Evolutionary conservation across 345 rosid genomes (phyloP), one percentile per base, ranked within the genome.

Genomic region (Abelmoschus esculentus): DNA sequence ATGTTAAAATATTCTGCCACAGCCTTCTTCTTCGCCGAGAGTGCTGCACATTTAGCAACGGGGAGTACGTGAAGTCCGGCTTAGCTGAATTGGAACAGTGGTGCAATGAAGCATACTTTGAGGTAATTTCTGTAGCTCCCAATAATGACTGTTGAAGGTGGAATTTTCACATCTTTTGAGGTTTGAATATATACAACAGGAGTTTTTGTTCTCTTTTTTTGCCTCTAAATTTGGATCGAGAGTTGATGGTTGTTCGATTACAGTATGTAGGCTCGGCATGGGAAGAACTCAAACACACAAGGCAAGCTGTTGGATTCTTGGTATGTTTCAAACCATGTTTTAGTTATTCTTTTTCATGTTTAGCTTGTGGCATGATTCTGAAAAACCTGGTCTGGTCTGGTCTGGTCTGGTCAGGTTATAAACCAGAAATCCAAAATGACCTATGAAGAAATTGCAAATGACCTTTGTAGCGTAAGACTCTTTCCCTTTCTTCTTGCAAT

Each of bases 281-380:
- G 96, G 90, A 87, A 79, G 96, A 93, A 79, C 88, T 93, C 69
- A 90, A 82, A 77, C 92, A 87, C 81, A 87, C 90, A 57, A 87
- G 90, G 76, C 92, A 93, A 68, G 92, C 90, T 68, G 86, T 89
- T 58, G 82, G 85, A 40, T 86, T 93, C 82, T 83, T 93, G 93
- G 97, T 93, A 79, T 40, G 86, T 77, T 38, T 38, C 42, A 7
- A 6, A 38, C 42, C 2, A 2, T 7, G 42, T 38, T 38, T 38
- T 38, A 38, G 42, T 38, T 7, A 38, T 38, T 38, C 42, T 7
- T 38, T 7, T 38, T 38, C 42, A 9, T 38, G 42, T 38, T 38
- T 38, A 8, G 68, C 13, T 44, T 44, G 18, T 31, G 3, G 3
- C 15, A 17, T 49, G 53, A 49, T 44, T 17, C 11, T 6, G 53